Percentiles rank a stretch among this genome's conserved stretches.
phyloP scores from a whole-genome alignment of 2,329 filamentous ascomycete species.

The Fusarium keratoplasticum region DNA sequence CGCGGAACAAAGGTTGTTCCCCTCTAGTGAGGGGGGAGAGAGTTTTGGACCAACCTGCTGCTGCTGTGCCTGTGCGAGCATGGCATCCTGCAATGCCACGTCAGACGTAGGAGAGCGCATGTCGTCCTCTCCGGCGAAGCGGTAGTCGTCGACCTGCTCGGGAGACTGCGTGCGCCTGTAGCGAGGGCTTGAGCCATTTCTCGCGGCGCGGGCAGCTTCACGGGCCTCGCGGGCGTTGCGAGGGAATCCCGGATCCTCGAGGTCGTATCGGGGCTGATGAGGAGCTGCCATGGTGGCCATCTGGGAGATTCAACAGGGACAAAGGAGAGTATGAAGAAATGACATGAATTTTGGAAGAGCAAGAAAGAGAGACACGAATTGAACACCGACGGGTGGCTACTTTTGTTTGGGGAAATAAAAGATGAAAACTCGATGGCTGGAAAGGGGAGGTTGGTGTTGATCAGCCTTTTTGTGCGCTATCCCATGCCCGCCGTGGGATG shows the following conservation, averaged over 20 bases:
- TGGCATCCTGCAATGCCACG: conserved; percentile 45
- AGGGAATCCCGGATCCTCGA: conserved; percentile 36
- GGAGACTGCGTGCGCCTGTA: conserved; percentile 43
- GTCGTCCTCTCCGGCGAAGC: conserved; percentile 38
- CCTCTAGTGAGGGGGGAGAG: neutral
- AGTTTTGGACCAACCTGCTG: conserved; percentile 37
- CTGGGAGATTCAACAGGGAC: conserved; percentile 2
- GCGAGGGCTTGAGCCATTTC: conserved; percentile 39
- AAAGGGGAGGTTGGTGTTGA: conserved; percentile 34
- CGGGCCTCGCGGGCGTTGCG: conserved; percentile 43
- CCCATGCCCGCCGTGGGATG: neutral
- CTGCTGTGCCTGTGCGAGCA: conserved; percentile 44
- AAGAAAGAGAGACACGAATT: conserved; percentile 3
- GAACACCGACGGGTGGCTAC: neutral
- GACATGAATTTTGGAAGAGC: neutral
- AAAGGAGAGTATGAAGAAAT: neutral
- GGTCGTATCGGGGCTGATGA: conserved; percentile 31
- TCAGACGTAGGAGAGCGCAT: conserved; percentile 43
- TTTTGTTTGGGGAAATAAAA: conserved; percentile 26
- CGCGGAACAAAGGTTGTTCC: conserved; percentile 17
- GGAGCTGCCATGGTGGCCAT: conserved; percentile 36
- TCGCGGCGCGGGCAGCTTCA: conserved; percentile 38
- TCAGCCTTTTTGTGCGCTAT: conserved; percentile 2
- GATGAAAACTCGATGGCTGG: conserved; percentile 32
- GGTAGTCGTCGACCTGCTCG: conserved; percentile 40